Evolutionary conservation across 2,329 filamentous ascomycete species (phyloP).

Genomic region (Talaromyces verruculosus): DNA sequence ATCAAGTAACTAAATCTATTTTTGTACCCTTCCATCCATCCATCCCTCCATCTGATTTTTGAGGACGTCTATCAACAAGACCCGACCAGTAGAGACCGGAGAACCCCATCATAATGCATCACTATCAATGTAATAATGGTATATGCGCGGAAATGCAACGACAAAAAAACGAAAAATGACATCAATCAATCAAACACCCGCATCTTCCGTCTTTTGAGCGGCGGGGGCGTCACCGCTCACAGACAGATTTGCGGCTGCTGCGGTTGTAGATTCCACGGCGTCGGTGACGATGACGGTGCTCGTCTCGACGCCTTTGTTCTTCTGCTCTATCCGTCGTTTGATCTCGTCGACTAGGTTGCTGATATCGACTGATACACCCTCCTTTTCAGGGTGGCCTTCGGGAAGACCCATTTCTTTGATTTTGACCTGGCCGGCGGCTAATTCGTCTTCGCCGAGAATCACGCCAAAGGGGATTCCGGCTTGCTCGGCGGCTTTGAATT

Average conservation of each 20-base stretch:
- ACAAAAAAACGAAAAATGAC: background rate
- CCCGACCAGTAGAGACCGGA: constrained; percentile 6
- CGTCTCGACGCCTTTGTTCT: constrained; percentile 8
- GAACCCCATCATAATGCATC: constrained; percentile 11
- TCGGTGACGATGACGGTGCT: background rate
- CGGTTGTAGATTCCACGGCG: constrained; percentile 5
- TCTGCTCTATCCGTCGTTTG: constrained; percentile 22
- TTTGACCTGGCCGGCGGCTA: constrained; percentile 78
- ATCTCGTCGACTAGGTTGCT: constrained; percentile 24
- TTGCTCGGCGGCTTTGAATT: constrained; percentile 87
- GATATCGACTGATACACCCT: constrained; percentile 72
- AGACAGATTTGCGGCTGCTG: background rate
- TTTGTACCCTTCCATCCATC: background rate
- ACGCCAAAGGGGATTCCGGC: constrained; percentile 80
- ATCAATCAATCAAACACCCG: constrained; percentile 21
- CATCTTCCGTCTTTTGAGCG: constrained; percentile 25
- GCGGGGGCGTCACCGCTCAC: background rate
- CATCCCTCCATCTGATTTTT: background rate
- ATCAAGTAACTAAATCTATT: constrained; percentile 1
- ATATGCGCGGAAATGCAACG: constrained; percentile 13
- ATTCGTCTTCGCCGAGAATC: constrained; percentile 87
- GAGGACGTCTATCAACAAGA: background rate
- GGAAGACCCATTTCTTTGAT: constrained; percentile 81
- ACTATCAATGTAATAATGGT: constrained; percentile 10
- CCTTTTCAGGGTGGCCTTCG: constrained; percentile 85